Percentiles rank a stretch among this genome's conserved stretches.
These are phyloP conservation scores for Blastobotrys terrestris DNA, from an alignment of 805 yeast species.

Conservation along the genomic window DNA sequence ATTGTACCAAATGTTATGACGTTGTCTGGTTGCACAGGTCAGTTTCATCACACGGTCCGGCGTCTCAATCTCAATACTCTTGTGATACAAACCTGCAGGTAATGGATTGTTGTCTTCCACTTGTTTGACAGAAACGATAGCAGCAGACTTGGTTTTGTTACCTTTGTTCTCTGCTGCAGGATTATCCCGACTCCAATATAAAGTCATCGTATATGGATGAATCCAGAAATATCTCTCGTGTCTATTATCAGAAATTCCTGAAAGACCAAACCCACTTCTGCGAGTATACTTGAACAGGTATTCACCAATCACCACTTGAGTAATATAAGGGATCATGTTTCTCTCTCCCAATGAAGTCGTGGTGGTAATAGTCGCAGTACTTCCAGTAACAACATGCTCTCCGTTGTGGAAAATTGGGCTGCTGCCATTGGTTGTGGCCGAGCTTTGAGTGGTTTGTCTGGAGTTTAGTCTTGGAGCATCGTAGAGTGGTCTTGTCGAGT, in stretches of 20 bases:
- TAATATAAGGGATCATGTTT: constrained; percentile 74
- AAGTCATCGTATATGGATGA: constrained; percentile 85
- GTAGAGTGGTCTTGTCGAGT: not conserved
- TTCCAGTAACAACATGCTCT: not conserved
- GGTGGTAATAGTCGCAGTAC: constrained; percentile 22
- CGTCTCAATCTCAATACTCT: constrained; percentile 72
- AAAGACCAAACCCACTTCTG: constrained; percentile 46
- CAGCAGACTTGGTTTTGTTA: constrained; percentile 64
- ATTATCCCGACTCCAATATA: constrained; percentile 81
- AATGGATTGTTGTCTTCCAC: constrained; percentile 80
- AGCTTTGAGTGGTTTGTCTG: not conserved
- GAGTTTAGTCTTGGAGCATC: not conserved
- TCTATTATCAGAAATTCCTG: constrained; percentile 63
- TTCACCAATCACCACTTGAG: constrained; percentile 93
- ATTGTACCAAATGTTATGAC: constrained; percentile 89
- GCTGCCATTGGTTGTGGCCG: not conserved
- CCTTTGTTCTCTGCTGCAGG: constrained; percentile 53
- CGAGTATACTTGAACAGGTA: constrained; percentile 80
- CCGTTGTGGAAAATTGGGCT: not conserved
- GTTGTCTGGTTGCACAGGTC: constrained; percentile 80
- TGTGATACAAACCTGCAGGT: constrained; percentile 84
- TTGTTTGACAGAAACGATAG: constrained; percentile 71
- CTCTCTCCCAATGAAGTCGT: constrained; percentile 32
- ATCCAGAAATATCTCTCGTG: constrained; percentile 96
- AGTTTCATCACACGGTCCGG: constrained; percentile 60